These are phyloP conservation scores for Paecilomyces sp. DNA, from an alignment of 2,329 filamentous ascomycete genomes.

Conservation along the genomic window DNA sequence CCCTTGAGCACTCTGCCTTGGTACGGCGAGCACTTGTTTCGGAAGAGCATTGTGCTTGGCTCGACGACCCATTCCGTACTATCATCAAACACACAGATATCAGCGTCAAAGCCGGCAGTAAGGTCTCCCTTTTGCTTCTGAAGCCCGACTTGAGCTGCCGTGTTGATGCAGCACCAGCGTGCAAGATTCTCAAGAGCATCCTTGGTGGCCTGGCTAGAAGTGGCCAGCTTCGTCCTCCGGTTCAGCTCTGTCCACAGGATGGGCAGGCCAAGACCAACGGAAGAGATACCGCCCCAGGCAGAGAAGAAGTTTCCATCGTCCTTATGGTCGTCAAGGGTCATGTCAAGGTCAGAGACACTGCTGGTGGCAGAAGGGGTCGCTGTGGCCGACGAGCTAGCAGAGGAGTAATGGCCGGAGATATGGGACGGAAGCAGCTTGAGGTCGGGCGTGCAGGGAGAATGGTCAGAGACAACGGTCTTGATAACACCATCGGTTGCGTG, in stretches of 20 bases:
- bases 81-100: slow-evolving; percentile 90
- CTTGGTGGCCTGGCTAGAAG: slow-evolving; percentile 34
- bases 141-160: slow-evolving; percentile 80
- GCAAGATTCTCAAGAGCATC: slow-evolving; percentile 69
- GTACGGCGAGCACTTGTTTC: slow-evolving; percentile 88
- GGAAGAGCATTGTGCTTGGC: slow-evolving; percentile 80
- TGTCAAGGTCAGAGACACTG: slow-evolving; percentile 13
- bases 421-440: slow-evolving; percentile 77
- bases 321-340: slow-evolving; percentile 24
- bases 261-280: slow-evolving; percentile 83
- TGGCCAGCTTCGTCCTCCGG: slow-evolving; percentile 46
- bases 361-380: slow-evolving; percentile 7
- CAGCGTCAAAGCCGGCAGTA: slow-evolving; percentile 74
- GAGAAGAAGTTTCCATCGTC: slow-evolving; percentile 79
- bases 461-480: slow-evolving; percentile 85
- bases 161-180: slow-evolving; percentile 76
- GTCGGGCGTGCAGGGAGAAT: slow-evolving; percentile 92
- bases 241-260: slow-evolving; percentile 77
- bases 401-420: slow-evolving; percentile 45
- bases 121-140: slow-evolving; percentile 75
- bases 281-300: slow-evolving; percentile 94
- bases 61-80: slow-evolving; percentile 67
- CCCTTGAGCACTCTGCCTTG: slow-evolving; percentile 72
- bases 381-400: slow-evolving; percentile 13
- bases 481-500: slow-evolving; percentile 67